Evolutionary conservation across 805 yeast genomes (phyloP).

Genomic region (Lipomyces kockii): DNA sequence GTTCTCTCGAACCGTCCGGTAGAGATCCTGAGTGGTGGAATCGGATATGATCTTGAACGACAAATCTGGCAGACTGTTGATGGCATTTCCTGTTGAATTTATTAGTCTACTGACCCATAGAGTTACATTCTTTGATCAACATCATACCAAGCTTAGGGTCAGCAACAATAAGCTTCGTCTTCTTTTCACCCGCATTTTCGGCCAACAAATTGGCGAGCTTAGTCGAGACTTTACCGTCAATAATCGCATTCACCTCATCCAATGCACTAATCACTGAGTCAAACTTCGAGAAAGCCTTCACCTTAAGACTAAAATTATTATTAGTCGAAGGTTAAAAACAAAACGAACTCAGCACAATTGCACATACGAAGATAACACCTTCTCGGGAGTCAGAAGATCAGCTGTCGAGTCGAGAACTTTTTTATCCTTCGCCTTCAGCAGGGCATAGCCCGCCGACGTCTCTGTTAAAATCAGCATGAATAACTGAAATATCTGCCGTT

Average conservation of each 20-base stretch:
- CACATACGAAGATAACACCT: slow-evolving; percentile 36
- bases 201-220: slow-evolving; percentile 78
- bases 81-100: slow-evolving; percentile 60
- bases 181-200: slow-evolving; percentile 66
- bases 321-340: background rate
- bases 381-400: slow-evolving; percentile 33
- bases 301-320: slow-evolving; percentile 59
- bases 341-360: slow-evolving; percentile 63
- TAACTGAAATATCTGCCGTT: background rate
- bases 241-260: slow-evolving; percentile 89
- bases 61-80: slow-evolving; percentile 84
- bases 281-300: slow-evolving; percentile 94
- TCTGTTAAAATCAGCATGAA: slow-evolving; percentile 70
- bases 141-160: slow-evolving; percentile 84
- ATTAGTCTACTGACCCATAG: background rate
- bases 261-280: slow-evolving; percentile 93
- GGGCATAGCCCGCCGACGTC: slow-evolving; percentile 98
- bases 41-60: slow-evolving; percentile 89
- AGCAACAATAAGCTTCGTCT: slow-evolving; percentile 86
- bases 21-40: slow-evolving; percentile 91
- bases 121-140: too few relatives aligned
- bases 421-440: slow-evolving; percentile 96
- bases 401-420: slow-evolving; percentile 86
- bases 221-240: slow-evolving; percentile 91
- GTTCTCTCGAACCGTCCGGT: slow-evolving; percentile 93